These are phyloP conservation scores for Heritiera littoralis DNA, from an alignment of 345 rosid species.

Conservation along the genomic window DNA sequence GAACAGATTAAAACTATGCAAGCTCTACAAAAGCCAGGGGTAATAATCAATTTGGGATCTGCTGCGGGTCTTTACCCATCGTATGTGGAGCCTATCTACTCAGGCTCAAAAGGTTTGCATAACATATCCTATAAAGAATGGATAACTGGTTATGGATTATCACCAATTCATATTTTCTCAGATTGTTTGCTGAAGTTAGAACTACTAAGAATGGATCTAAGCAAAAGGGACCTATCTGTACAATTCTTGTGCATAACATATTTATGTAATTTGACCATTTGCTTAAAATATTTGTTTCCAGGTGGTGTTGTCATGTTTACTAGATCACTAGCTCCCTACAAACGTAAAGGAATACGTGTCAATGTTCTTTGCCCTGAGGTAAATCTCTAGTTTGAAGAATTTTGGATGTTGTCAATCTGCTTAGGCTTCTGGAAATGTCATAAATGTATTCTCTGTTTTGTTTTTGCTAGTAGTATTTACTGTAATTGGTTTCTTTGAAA, in stretches of 20 bases:
- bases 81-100: constrained; percentile 65
- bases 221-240: neutral
- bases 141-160: neutral
- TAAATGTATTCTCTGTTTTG: neutral
- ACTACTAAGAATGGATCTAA: neutral
- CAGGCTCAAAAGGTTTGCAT: constrained; percentile 72
- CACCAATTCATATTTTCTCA: neutral
- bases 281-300: constrained; percentile 30
- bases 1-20: constrained; percentile 74
- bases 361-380: constrained; percentile 99
- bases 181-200: neutral
- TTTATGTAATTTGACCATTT: neutral
- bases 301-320: constrained; percentile 89
- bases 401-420: constrained; percentile 6
- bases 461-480: neutral
- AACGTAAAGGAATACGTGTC: constrained; percentile 74
- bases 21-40: constrained; percentile 77
- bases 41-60: constrained; percentile 86
- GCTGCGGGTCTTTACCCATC: constrained; percentile 85
- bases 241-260: neutral
- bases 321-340: constrained; percentile 61
- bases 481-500: neutral
- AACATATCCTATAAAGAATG: neutral
- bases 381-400: constrained; percentile 20
- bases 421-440: neutral